Evolutionary conservation across 2,329 filamentous ascomycete species (phyloP).

Genomic region (Cordyceps pruinosa): DNA sequence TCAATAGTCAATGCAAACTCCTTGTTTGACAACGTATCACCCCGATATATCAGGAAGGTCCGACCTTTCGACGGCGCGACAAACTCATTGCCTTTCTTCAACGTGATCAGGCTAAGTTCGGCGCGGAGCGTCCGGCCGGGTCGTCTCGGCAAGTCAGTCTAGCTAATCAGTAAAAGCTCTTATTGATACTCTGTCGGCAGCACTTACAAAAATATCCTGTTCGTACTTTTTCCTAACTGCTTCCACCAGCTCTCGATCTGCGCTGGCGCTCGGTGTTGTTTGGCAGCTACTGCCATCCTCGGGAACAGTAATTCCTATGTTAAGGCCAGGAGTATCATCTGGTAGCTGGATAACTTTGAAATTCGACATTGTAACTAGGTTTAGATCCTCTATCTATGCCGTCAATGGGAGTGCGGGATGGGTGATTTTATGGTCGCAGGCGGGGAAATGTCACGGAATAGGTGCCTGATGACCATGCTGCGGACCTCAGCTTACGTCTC

Average conservation of each 20-base stretch:
- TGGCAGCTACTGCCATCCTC: neutral
- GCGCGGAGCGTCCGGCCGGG: neutral
- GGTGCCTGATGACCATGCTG: neutral
- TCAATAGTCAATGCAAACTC: neutral
- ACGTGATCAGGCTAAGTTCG: neutral
- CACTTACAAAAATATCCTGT: neutral
- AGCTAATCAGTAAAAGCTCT: neutral
- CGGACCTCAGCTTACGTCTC: neutral
- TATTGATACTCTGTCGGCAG: neutral
- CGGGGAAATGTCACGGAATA: neutral
- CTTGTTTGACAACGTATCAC: neutral
- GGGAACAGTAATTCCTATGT: neutral
- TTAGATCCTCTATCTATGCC: neutral
- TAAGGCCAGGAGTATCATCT: neutral
- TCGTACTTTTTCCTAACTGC: neutral
- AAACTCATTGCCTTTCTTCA: neutral
- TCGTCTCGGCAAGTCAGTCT: neutral
- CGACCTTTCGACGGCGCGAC: neutral
- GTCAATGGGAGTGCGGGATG: neutral
- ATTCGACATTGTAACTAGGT: neutral
- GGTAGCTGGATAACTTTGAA: neutral
- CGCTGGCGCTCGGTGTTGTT: neutral
- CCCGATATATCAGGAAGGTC: neutral
- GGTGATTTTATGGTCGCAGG: neutral
- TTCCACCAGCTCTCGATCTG: neutral